Evolutionary conservation across 1,139 yeast genomes (phyloP).

Genomic region (Blastobotrys arbuscula): DNA sequence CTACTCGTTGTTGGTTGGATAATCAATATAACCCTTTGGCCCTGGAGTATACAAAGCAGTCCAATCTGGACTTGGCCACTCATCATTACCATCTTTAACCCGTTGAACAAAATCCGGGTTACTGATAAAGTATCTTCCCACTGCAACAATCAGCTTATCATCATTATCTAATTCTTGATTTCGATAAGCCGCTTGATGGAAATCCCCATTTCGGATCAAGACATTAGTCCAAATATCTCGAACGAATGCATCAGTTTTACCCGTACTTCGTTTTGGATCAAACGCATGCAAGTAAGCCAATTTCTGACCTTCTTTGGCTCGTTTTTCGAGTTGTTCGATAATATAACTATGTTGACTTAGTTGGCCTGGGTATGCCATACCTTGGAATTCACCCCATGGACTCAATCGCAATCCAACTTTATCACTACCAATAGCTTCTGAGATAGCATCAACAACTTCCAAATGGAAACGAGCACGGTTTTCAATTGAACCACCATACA

Average conservation of each 20-base stretch:
- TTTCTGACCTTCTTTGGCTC: conserved; percentile 34
- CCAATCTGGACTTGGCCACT: not conserved
- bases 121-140: conserved; percentile 44
- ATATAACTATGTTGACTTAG: conserved; percentile 27
- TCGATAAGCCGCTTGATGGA: conserved; percentile 10
- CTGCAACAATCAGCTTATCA: conserved; percentile 40
- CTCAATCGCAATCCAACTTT: conserved; percentile 54
- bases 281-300: conserved; percentile 51
- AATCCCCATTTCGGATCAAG: conserved; percentile 39
- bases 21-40: conserved; percentile 34
- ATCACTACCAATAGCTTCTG: conserved; percentile 43
- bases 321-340: conserved; percentile 26
- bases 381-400: conserved; percentile 48
- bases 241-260: conserved; percentile 14
- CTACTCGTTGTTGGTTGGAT: conserved; percentile 15
- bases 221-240: conserved; percentile 39
- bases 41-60: not conserved
- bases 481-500: conserved; percentile 64
- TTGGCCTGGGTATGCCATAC: conserved; percentile 33
- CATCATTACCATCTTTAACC: conserved; percentile 19
- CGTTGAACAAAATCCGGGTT: conserved; percentile 46
- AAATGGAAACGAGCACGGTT: conserved; percentile 55
- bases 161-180: conserved; percentile 19
- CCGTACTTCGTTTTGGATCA: conserved; percentile 38
- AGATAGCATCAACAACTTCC: conserved; percentile 50